Base-by-base conservation (phyloP, 306 rosid genomes). In the Pyrus bretschneideri region DNA sequence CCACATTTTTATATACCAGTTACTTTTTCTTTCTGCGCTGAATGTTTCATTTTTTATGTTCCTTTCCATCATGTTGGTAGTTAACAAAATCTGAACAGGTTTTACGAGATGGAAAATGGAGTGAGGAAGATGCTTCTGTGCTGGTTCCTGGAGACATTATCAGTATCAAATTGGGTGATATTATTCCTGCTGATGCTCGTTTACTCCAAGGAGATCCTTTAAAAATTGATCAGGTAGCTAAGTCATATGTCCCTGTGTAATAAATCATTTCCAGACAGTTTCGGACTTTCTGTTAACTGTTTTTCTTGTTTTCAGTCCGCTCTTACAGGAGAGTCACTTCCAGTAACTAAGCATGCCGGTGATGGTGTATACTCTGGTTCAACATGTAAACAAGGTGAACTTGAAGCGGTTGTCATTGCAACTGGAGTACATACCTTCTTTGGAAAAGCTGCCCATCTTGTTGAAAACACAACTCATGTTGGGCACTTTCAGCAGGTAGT, bases 71-170 rank as follows among this genome's bases (percentile, higher is more conserved):
- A 60, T 25, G 30, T 29, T 73, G 60, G 19, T 46, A 42, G 15
- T 61, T 61, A 31, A 61, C 19, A 1, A 15, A 61, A 59, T 57
- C 44, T 73, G 21, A 19, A 69, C 71, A 70, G 81, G 64, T 78
- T 62, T 40, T 78, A 30, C 74, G 81, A 0, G 76, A 70, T 71
- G 81, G 76, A 18, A 72, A 71, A 22, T 78, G 81, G 81, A 72
- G 19, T 42, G 81, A 78, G 64, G 69, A 70, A 78, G 81, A 78
- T 17, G 81, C 81, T 33, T n/a, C 76, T 60, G 64, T 70, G 59
- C 69, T 78, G 60, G 81, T 70, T 70, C 81, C 81, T 70, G 81
- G 81, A 61, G 81, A 78, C 19, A 78, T 78, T 8, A 30, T 78
- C 14, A 78, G 71, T 42, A 78, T 78, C 54, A 78, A 78, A 40